These are phyloP conservation scores for Pseudopithomyces maydicus DNA, from an alignment of 2,329 filamentous ascomycete genomes.

Conservation along the genomic window DNA sequence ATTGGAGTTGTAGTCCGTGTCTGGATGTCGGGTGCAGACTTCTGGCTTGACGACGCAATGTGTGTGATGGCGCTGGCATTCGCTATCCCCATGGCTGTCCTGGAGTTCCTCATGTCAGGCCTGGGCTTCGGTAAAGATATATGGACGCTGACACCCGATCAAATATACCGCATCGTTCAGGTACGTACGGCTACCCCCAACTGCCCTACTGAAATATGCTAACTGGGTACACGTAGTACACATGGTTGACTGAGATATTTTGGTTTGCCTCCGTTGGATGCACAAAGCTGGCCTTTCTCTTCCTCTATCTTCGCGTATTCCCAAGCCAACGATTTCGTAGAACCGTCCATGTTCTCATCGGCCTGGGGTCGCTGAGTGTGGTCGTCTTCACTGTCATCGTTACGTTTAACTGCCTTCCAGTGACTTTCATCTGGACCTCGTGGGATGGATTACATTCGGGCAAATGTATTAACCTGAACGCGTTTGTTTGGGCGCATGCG, in stretches of 20 bases:
- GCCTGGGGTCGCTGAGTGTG: background rate
- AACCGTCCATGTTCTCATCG: slow-evolving; percentile 10
- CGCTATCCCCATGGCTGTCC: slow-evolving; percentile 16
- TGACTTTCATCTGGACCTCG: slow-evolving; percentile 15
- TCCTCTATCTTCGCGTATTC: slow-evolving; percentile 33
- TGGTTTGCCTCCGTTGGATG: slow-evolving; percentile 31
- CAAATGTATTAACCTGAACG: slow-evolving; percentile 16
- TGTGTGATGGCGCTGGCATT: slow-evolving; percentile 13
- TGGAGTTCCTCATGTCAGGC: slow-evolving; percentile 13
- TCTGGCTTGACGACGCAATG: slow-evolving; percentile 21
- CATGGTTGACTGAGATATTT: slow-evolving; percentile 25
- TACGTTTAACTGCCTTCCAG: slow-evolving; percentile 14
- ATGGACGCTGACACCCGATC: slow-evolving; percentile 51
- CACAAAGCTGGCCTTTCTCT: slow-evolving; percentile 29
- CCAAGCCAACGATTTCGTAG: slow-evolving; percentile 20
- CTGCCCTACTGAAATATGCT: background rate
- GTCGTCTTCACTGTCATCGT: slow-evolving; percentile 20
- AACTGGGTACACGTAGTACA: slow-evolving; percentile 13
- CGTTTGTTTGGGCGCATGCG: slow-evolving; percentile 13
- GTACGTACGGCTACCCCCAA: background rate
- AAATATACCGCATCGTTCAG: slow-evolving; percentile 49
- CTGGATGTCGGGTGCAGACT: slow-evolving; percentile 10
- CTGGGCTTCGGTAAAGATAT: slow-evolving; percentile 56
- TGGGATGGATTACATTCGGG: slow-evolving; percentile 13
- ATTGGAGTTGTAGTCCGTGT: slow-evolving; percentile 38